Base-by-base conservation (phyloP, 768 basidiomycete genomes). In the Dacryopinax spathularia region DNA sequence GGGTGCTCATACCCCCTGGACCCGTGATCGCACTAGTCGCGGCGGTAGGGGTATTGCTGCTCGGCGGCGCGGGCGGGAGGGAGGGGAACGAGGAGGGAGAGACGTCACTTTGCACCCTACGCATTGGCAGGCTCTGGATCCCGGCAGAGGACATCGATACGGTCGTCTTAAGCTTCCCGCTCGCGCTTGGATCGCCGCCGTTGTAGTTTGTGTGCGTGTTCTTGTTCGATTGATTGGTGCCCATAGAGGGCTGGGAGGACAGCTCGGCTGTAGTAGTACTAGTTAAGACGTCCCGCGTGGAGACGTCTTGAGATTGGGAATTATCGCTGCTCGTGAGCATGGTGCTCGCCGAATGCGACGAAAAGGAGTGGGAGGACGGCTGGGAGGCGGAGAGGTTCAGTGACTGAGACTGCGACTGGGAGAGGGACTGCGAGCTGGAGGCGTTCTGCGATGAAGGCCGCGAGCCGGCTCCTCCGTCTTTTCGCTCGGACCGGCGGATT, bases 161-260 rank as follows among this genome's bases (percentile, higher is more conserved):
- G 25, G 22, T 56, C 13, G 48, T 56, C 7, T 56, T 56, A n/a
- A n/a, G n/a, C n/a, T n/a, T n/a, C n/a, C n/a, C n/a, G n/a, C n/a
- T n/a, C n/a, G n/a, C n/a, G n/a, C n/a, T n/a, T n/a, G n/a, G n/a
- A n/a, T n/a, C n/a, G n/a, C n/a, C n/a, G n/a, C n/a, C n/a, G n/a
- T n/a, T n/a, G n/a, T n/a, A n/a, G n/a, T n/a, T n/a, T n/a, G n/a
- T n/a, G n/a, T n/a, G n/a, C n/a, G 13, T 56, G 48, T 13, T 13
- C 25, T 15, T 56, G 48, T 6, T 56, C 6, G 5, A 22, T 20
- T 22, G 12, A 22, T 7, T 12, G 43, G 48, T 56, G 48, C 48
- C 48, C 48, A 20, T 10, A 56, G n/a, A n/a, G 36, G 48, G 48
- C 48, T 56, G 48, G 48, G 48, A 56, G 48, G 48, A 56, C 48